Evolutionary conservation across 2,329 filamentous ascomycete genomes (phyloP), one percentile per base, ranked within the genome.

Genomic region (Pseudocercospora musae): DNA sequence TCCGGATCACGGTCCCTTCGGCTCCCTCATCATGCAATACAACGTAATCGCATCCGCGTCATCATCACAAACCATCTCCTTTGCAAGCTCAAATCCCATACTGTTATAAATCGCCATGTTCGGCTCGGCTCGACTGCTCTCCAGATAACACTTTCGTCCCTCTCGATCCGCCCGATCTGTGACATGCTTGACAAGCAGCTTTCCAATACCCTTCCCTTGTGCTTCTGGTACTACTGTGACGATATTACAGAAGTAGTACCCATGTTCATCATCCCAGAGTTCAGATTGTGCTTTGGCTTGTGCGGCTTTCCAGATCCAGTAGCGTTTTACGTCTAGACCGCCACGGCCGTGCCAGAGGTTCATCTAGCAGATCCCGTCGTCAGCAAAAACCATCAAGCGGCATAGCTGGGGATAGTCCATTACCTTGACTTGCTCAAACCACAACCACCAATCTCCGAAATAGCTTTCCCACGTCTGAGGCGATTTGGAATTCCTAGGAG

Each of bases 181-280:
- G 6, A 91, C 87, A 48, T 81, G 79, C 67, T 85, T 79, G 77
- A 91, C 87, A 68, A 91, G 75, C 65, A 81, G 79, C 63, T 84
- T 84, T 0, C 88, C 89, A 2, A 91, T 83, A 0, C 89, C 89
- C 69, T 81, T 84, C 0, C 87, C 87, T 72, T 91, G 88, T 31
- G 81, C 82, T 54, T 85, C 82, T 0, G 88, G 87, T 15, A 85
- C 73, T 1, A 91, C 88, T 0, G 88, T 87, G 69, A 91, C 85
- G 64, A 91, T 89, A 70, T 91, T 92, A 66, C 89, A 87, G 68
- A 91, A 91, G 70, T 90, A 91, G 70, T 91, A 91, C 0, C 89
- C 89, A 4, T 81, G 78, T 0, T 82, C 80, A 60, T 89, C 86
- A 0, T 78, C 84, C 89, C 88, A 91, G 3, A 90, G 75, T 25